A percentile compares a stretch with the other conserved stretches of the same genome.
Evolutionary conservation across 1,284 basidiomycete species (phyloP).

Genomic region (Apiotrichum akiyoshidainum): DNA sequence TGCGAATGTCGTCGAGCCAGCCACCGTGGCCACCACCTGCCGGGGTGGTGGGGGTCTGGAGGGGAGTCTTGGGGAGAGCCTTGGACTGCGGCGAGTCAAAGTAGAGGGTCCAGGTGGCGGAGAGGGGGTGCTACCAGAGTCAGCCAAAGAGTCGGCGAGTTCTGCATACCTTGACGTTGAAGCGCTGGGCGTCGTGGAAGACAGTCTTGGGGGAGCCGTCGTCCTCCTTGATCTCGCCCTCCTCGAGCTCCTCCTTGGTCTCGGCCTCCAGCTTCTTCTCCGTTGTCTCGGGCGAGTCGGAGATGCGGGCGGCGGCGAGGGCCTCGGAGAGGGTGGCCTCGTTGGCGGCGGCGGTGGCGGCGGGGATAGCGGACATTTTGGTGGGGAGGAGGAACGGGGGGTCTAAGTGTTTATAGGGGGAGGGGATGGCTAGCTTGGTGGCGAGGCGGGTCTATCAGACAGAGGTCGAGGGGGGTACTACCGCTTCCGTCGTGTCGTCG

Average conservation of each 20-base stretch:
- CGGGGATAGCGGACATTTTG: constrained; percentile 28
- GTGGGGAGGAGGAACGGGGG: background rate
- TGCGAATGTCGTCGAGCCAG: constrained; percentile 97
- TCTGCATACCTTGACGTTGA: constrained; percentile 77
- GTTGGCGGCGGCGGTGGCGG: constrained; percentile 33
- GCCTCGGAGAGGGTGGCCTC: constrained; percentile 36
- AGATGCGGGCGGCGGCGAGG: constrained; percentile 37
- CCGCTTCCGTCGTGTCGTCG: too few species aligned
- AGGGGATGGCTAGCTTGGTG: too few species aligned
- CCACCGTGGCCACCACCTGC: constrained; percentile 52
- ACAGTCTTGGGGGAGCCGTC: constrained; percentile 65
- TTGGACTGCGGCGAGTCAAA: constrained; percentile 91
- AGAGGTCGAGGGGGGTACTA: too few species aligned
- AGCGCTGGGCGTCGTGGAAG: constrained; percentile 80
- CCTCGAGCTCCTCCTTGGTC: constrained; percentile 38
- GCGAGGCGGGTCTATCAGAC: too few species aligned
- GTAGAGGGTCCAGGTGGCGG: constrained; percentile 93
- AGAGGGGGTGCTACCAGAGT: constrained; percentile 72
- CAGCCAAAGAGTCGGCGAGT: background rate
- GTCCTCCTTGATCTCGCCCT: constrained; percentile 46
- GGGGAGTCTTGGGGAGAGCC: constrained; percentile 72
- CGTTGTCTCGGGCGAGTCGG: constrained; percentile 25
- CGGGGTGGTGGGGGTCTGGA: constrained; percentile 63
- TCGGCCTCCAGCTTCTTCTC: constrained; percentile 27
- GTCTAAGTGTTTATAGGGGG: too few species aligned